Base-by-base conservation (phyloP, 1,284 basidiomycete genomes). In the Leucoagaricus sp. region DNA sequence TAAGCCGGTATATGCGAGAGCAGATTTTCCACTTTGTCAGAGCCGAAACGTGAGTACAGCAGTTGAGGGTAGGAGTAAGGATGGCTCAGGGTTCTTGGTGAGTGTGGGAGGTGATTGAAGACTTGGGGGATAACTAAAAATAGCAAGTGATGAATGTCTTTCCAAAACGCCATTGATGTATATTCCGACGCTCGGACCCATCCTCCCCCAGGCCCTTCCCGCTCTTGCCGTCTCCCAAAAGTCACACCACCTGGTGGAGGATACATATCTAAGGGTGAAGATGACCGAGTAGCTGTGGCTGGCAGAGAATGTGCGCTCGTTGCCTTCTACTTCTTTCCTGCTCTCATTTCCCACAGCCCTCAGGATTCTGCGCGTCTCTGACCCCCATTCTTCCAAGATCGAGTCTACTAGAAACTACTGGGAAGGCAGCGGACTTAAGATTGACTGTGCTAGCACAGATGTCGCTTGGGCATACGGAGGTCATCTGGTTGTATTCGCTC, bases 381-480 rank as follows among this genome's bases (percentile, higher is more conserved):
- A 82, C 6, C 67, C 80, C 8, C 40, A 41, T 15, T 86, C 85
- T 0, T 77, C 82, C 68, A 77, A 81, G 41, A 78, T 89, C 25
- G 87, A 91, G 57, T 76, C 79, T 3, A 86, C 86, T 6, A 80
- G 83, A 51, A 91, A 91, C 63, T 72, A 87, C 31, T 91, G 89
- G 87, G 83, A 84, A 15, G 82, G 83, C 1, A 87, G 83, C 59
- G 86, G 86, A 0, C 69, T 91, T 58, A 91, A 90, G 70, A 81
- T 87, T 17, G 89, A 91, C 57, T 87, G 85, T 64, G 80, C 85
- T 0, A 86, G 80, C 62, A 92, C 89, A 0, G 92, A 93, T 65
- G 83, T 94, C 13, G 88, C 84, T 33, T 95, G 93, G 93, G 89
- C 86, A 34, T 79, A 82, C 60, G 89, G 86, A 55, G 72, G 92